Conservation (phyloP, 2,329 filamentous ascomycete species). For the Fusarium robinianum region DNA sequence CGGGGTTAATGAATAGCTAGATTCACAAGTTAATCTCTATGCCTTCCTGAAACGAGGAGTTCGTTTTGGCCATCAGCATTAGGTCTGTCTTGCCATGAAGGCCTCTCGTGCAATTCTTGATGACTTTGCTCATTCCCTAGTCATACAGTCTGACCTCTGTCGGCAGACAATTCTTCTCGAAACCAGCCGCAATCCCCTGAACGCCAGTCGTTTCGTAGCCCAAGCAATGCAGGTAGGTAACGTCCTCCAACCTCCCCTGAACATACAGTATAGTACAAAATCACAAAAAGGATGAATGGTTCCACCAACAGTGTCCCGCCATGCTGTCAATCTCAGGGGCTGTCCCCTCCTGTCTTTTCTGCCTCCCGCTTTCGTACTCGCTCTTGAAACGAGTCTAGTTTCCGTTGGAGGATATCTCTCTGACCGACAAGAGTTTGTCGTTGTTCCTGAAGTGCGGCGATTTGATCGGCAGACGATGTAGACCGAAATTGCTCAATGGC, state of each 20-base stretch:
- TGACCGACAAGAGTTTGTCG: conserved; percentile 46
- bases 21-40: conserved; percentile 23
- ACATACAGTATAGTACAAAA: too few relatives aligned
- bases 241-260: too few relatives aligned
- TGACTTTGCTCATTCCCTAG: too few relatives aligned
- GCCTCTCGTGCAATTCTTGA: too few relatives aligned
- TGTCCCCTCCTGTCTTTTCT: conserved; percentile 31
- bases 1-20: conserved; percentile 25
- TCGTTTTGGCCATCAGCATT: too few relatives aligned
- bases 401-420: conserved; percentile 47
- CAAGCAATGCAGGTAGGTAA: conserved; percentile 6
- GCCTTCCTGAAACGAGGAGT: too few relatives aligned
- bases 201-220: conserved; percentile 17
- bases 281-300: too few relatives aligned
- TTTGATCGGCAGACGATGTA: conserved; percentile 49
- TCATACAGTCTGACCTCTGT: too few relatives aligned
- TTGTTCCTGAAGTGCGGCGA: conserved; percentile 50
- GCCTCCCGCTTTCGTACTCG: conserved; percentile 46
- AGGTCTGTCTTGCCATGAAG: too few relatives aligned
- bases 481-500: conserved; percentile 46
- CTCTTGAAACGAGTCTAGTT: conserved; percentile 47
- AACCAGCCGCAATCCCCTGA: neutral
- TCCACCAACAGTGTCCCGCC: conserved; percentile 4
- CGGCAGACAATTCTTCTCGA: neutral
- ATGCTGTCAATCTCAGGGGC: conserved; percentile 4